phyloP scores from a whole-genome alignment of 108 stramenopile genomes.

The Nitzschia inconspicua region DNA sequence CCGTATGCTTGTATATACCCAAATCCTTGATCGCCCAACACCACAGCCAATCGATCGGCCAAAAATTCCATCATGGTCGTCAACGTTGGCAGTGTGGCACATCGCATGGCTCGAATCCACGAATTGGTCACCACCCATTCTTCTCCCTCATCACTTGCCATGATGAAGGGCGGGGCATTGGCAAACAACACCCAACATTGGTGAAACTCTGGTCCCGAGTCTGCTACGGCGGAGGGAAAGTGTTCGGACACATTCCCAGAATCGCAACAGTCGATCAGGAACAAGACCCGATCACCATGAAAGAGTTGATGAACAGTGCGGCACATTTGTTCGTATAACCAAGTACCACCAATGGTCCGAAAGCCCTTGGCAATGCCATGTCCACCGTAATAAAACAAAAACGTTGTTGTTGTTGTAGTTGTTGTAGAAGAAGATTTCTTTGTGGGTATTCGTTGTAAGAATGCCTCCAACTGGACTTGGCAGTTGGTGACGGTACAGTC shows the following conservation, averaged over 20 bases:
- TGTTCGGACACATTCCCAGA: constrained; percentile 20
- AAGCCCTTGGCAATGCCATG: constrained; percentile 22
- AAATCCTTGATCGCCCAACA: constrained; percentile 15
- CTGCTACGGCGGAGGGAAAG: background rate
- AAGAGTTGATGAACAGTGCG: constrained; percentile 6
- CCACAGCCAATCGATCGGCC: constrained; percentile 19
- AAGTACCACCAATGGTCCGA: constrained; percentile 7
- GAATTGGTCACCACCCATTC: constrained; percentile 24
- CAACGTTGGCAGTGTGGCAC: background rate
- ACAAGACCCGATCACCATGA: constrained; percentile 25
- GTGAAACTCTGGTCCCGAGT: background rate
- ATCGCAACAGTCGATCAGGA: constrained; percentile 28
- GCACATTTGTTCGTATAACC: constrained; percentile 11
- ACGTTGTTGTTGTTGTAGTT: background rate
- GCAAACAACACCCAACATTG: constrained; percentile 4
- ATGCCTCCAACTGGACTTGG: constrained; percentile 4
- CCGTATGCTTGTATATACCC: background rate
- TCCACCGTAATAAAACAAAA: constrained; percentile 31
- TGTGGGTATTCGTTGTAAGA: constrained; percentile 2
- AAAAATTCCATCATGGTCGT: background rate
- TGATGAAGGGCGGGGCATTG: constrained; percentile 16
- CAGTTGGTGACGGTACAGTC: constrained; percentile 19
- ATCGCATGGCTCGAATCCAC: constrained; percentile 24
- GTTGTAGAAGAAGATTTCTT: background rate
- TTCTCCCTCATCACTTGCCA: constrained; percentile 6